These are phyloP conservation scores for Globisporangium uncinulatum DNA, from an alignment of 352 stramenopile species.

Conservation along the genomic window DNA sequence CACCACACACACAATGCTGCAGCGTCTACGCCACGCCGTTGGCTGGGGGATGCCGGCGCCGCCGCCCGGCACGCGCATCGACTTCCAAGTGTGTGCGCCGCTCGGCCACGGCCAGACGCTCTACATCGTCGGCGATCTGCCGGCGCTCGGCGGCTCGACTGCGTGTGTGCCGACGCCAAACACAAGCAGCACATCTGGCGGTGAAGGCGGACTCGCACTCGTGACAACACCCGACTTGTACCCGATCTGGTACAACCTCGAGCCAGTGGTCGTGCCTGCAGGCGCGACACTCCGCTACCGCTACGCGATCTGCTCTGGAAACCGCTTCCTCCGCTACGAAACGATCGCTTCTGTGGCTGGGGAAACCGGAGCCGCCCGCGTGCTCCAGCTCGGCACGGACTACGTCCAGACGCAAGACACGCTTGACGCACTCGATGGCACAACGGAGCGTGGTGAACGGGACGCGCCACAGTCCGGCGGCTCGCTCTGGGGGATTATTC, in stretches of 20 bases:
- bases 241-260: constrained; percentile 87
- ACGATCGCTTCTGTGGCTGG: constrained; percentile 1
- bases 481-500: constrained; percentile 49
- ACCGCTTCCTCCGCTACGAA: constrained; percentile 76
- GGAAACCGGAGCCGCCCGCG: constrained; percentile 24
- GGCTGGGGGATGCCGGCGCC: constrained; percentile 58
- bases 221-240: constrained; percentile 85
- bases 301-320: constrained; percentile 80
- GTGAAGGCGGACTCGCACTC: constrained; percentile 55
- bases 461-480: constrained; percentile 9
- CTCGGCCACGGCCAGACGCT: constrained; percentile 76
- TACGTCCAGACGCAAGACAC: constrained; percentile 77
- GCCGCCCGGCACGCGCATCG: constrained; percentile 59
- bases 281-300: constrained; percentile 71
- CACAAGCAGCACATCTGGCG: constrained; percentile 19
- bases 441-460: no score
- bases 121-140: constrained; percentile 76
- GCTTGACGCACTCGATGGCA: constrained; percentile 32
- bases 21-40: constrained; percentile 75
- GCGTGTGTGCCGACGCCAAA: constrained; percentile 45
- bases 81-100: constrained; percentile 76
- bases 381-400: constrained; percentile 48
- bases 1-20: constrained; percentile 43
- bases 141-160: constrained; percentile 55
- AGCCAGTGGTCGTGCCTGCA: constrained; percentile 62